Conservation (phyloP, 768 basidiomycete species). For the Mycena venus region DNA sequence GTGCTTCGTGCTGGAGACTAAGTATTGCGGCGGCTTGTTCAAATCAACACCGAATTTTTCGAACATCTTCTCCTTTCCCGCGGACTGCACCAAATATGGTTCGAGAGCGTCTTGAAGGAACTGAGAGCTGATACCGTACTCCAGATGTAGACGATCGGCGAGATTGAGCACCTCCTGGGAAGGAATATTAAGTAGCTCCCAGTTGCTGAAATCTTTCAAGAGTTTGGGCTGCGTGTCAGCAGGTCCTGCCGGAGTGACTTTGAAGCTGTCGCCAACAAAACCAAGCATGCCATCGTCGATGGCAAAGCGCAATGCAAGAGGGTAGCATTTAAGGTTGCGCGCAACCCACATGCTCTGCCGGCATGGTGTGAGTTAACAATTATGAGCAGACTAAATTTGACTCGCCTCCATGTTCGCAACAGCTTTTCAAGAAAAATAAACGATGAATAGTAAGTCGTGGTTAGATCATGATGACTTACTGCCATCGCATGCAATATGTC, state of each 20-base stretch:
- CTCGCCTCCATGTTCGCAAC: background rate
- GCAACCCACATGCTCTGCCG: conserved; percentile 39
- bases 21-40: conserved; percentile 39
- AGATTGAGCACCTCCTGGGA: background rate
- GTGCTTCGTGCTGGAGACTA: conserved; percentile 51
- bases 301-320: conserved; percentile 51
- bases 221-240: background rate
- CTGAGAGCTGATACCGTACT: background rate
- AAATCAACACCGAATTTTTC: conserved; percentile 29
- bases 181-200: background rate
- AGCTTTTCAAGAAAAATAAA: too few relatives aligned
- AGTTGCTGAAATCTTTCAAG: background rate
- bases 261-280: conserved; percentile 49
- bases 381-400: background rate
- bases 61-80: conserved; percentile 49
- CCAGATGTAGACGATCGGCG: background rate
- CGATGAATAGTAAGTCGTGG: background rate
- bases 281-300: conserved; percentile 44
- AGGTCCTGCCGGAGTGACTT: conserved; percentile 28
- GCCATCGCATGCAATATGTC: background rate
- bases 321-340: conserved; percentile 63
- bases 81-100: conserved; percentile 51
- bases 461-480: background rate
- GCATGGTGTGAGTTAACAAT: background rate
- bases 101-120: conserved; percentile 34